Evolutionary conservation across 2,329 filamentous ascomycete species (phyloP).

Genomic region (Scedosporium apiospermum): DNA sequence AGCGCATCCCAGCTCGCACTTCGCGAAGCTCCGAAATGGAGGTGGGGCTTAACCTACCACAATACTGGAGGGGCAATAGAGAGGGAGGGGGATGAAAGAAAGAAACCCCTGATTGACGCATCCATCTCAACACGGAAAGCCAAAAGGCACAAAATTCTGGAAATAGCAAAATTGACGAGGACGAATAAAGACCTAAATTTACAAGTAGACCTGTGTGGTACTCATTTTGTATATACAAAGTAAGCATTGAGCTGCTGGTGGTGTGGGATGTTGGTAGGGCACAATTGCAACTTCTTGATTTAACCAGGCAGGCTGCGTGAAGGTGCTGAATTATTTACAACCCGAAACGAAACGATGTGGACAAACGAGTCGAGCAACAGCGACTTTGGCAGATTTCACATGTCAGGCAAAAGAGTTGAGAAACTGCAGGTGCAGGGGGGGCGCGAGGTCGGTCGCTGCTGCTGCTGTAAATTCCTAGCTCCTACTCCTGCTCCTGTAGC

Average conservation of each 20-base stretch:
- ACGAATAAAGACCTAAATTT: background rate
- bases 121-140: background rate
- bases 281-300: background rate
- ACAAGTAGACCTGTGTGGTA: background rate
- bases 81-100: background rate
- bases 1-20: too few species aligned
- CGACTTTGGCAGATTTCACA: background rate
- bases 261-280: background rate
- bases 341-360: background rate
- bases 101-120: background rate
- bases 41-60: too few species aligned
- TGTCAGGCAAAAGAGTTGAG: background rate
- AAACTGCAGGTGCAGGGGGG: background rate
- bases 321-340: background rate
- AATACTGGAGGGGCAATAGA: background rate
- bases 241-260: background rate
- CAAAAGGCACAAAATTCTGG: background rate
- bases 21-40: too few species aligned
- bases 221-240: background rate
- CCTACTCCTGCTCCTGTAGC: too few species aligned
- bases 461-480: background rate
- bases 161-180: background rate
- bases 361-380: background rate
- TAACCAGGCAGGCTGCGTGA: background rate
- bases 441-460: background rate